Evolutionary conservation across 352 stramenopile genomes (phyloP).

Genomic region (Blastocystis sp.): DNA sequence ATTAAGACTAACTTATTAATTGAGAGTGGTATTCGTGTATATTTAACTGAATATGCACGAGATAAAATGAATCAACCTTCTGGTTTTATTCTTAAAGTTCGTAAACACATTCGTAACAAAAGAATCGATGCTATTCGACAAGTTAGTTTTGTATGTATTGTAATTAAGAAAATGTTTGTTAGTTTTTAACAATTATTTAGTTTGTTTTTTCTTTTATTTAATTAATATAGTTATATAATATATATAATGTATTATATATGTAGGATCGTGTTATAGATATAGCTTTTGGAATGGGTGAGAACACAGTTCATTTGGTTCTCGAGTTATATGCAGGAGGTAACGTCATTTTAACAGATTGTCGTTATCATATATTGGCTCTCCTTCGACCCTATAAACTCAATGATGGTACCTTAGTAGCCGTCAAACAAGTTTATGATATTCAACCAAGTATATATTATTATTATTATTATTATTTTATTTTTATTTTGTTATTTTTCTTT

Average conservation of each 20-base stretch:
- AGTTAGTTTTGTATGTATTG: constrained; percentile 28
- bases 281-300: constrained; percentile 55
- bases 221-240: too few species aligned
- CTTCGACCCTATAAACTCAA: constrained; percentile 61
- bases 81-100: constrained; percentile 66
- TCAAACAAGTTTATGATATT: constrained; percentile 59
- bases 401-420: constrained; percentile 63
- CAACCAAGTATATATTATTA: constrained; percentile 8
- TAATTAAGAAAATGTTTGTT: too few species aligned
- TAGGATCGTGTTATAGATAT: constrained; percentile 64
- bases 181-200: too few species aligned
- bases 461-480: too few species aligned
- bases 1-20: constrained; percentile 19
- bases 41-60: constrained; percentile 37
- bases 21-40: constrained; percentile 20
- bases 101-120: constrained; percentile 62
- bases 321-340: constrained; percentile 65
- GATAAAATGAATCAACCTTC: constrained; percentile 48
- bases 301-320: constrained; percentile 60
- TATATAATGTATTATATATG: constrained; percentile 43
- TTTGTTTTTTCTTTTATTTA: too few species aligned
- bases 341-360: constrained; percentile 63
- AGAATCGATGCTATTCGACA: constrained; percentile 54
- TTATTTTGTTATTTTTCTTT: too few species aligned
- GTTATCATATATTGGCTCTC: constrained; percentile 59